These are phyloP conservation scores for Castanospermum australe DNA, from an alignment of 306 rosid species.

Conservation along the genomic window DNA sequence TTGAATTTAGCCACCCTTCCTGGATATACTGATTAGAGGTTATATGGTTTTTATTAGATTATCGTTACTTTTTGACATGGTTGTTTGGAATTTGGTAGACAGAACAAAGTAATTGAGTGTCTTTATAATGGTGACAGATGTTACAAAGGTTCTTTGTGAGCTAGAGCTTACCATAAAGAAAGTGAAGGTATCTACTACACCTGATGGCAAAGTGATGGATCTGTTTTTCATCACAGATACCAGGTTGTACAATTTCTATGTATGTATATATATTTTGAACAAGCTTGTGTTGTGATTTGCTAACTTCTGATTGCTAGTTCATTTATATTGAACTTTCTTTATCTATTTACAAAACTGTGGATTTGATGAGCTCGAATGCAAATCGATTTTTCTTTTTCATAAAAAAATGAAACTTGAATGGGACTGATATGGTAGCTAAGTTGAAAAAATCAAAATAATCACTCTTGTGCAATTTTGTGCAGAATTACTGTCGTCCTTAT, in stretches of 20 bases:
- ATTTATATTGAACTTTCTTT: not conserved
- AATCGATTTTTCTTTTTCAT: not conserved
- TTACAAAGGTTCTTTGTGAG: slow-evolving; percentile 81
- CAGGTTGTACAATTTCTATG: slow-evolving; percentile 56
- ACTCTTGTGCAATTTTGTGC: not conserved
- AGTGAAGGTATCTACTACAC: slow-evolving; percentile 95
- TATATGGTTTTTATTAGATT: not conserved
- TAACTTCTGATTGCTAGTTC: not conserved
- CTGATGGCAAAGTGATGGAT: slow-evolving; percentile 94
- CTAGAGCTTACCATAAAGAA: slow-evolving; percentile 79
- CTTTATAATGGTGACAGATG: slow-evolving; percentile 57
- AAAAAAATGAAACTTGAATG: not conserved
- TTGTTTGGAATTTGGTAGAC: not conserved
- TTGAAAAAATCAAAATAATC: not conserved
- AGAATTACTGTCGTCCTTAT: not conserved
- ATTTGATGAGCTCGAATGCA: not conserved
- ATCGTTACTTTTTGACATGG: not conserved
- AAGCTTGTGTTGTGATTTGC: not conserved
- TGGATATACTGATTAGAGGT: not conserved
- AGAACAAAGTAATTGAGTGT: not conserved
- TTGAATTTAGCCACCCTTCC: not conserved
- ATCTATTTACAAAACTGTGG: not conserved
- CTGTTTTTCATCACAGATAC: slow-evolving; percentile 88
- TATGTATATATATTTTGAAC: not conserved
- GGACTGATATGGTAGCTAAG: not conserved